Base-by-base conservation (phyloP, 495 filamentous ascomycete species). In the Penicillium nucicola region DNA sequence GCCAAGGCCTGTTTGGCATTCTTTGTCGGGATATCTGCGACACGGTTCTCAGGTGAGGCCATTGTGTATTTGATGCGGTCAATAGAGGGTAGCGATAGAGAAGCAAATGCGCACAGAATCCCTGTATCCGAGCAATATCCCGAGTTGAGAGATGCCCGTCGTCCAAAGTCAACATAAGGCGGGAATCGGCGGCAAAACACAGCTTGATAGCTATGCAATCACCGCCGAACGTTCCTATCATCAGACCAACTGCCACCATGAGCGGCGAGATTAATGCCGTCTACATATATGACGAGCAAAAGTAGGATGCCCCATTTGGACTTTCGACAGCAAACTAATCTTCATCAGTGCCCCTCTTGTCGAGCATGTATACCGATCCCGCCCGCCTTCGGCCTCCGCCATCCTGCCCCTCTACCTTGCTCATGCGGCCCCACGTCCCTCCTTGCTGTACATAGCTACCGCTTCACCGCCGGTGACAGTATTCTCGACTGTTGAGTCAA, bases 251-350 rank as follows among this genome's bases (percentile, higher is more conserved):
- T 55, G 41, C 45, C 60, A 66, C 36, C 40, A 89, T 89, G 83
- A 90, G 84, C 79, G 83, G 87, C 72, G 84, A 87, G 66, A 87
- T 98, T 61, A 92, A 96, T 79, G 93, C 93, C 60, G 74, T 98
- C 61, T 95, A 97, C 78, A 90, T 98, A 65, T 96, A 86, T 68
- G 90, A 97, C 78, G 90, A 95, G 73, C 80, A 88, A 68, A 90
- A 89, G 90, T 93, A 70, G 61, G 77, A 58, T 35, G 31, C 31
- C n/a, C 47, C 14, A 39, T 35, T 34, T 15, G 11, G 6, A 19
- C 34, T 11, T 15, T 1, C 15, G 32, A 19, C 28, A 35, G 0
- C 4, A 25, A 18, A 28, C 49, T 68, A 37, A 64, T 54, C 39
- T 30, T 37, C n/a, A 7, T 34, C 54, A 86, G 83, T 65, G 75